Evolutionary conservation across 2,329 filamentous ascomycete species (phyloP).

Genomic region (Mycosphaerella sp.): DNA sequence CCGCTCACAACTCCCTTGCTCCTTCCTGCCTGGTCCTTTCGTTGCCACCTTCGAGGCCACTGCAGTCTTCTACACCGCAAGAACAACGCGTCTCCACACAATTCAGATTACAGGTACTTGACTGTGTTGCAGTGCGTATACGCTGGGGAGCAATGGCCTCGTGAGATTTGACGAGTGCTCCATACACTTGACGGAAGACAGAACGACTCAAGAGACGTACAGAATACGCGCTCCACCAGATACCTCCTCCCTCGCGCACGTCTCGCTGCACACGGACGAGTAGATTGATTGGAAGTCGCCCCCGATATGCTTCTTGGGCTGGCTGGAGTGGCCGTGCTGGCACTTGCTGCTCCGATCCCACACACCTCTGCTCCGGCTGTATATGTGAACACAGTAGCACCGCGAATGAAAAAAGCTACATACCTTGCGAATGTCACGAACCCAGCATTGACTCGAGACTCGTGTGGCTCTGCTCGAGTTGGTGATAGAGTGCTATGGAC

Average conservation of each 20-base stretch:
- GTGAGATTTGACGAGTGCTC: too few species aligned
- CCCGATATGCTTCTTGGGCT: neutral
- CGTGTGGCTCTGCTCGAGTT: conserved; percentile 21
- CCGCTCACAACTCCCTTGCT: neutral
- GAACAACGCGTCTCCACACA: neutral
- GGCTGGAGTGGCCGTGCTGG: conserved; percentile 3
- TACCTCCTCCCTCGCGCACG: neutral
- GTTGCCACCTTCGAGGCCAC: neutral
- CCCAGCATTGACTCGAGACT: conserved; percentile 23
- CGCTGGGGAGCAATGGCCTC: neutral
- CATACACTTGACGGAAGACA: neutral
- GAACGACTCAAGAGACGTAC: neutral
- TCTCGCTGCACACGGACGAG: neutral
- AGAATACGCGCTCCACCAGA: neutral
- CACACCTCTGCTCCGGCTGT: neutral
- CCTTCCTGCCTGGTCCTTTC: neutral
- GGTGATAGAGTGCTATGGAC: conserved; percentile 23
- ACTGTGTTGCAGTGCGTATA: neutral
- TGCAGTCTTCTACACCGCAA: conserved; percentile 1
- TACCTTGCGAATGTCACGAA: conserved; percentile 23
- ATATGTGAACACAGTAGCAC: conserved; percentile 2
- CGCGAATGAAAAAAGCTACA: conserved; percentile 14
- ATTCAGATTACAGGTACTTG: neutral
- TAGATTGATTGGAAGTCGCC: neutral
- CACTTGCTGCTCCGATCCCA: conserved; percentile 11